phyloP scores from a whole-genome alignment of 768 basidiomycete species.

The Gymnopilus dilepis region DNA sequence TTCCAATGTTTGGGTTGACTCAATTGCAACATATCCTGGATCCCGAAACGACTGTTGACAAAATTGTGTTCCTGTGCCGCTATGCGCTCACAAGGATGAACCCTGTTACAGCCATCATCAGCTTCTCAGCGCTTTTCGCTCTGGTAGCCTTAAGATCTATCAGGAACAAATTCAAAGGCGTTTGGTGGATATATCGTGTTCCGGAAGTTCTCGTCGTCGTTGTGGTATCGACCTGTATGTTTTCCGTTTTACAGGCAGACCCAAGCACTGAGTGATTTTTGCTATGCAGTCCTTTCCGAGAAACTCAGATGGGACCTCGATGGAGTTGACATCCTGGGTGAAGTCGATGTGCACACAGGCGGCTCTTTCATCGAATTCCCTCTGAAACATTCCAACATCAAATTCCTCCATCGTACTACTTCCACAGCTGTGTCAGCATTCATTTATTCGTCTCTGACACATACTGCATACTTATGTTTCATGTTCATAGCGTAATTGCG shows the following conservation, averaged over 20 bases:
- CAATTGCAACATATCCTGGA: constrained; percentile 56
- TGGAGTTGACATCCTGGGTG: constrained; percentile 86
- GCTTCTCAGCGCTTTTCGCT: constrained; percentile 68
- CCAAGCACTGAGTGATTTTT: neutral
- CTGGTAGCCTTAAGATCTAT: constrained; percentile 66
- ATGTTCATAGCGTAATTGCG: constrained; percentile 62
- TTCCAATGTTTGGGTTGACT: constrained; percentile 88
- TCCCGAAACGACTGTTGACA: constrained; percentile 75
- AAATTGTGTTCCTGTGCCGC: constrained; percentile 75
- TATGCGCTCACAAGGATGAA: constrained; percentile 63
- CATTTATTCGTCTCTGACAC: neutral
- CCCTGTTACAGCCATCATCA: constrained; percentile 71
- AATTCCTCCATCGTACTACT: constrained; percentile 78
- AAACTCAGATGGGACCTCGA: constrained; percentile 74
- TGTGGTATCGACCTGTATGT: constrained; percentile 78
- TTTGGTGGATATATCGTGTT: constrained; percentile 76
- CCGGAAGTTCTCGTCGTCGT: constrained; percentile 94
- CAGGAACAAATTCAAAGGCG: constrained; percentile 62
- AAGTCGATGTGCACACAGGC: constrained; percentile 68
- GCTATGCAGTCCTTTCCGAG: constrained; percentile 63
- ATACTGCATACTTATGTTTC: neutral
- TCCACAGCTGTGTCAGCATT: constrained; percentile 76
- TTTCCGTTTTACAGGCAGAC: neutral
- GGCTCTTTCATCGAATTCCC: constrained; percentile 76
- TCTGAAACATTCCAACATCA: constrained; percentile 58